Conservation (phyloP, 768 basidiomycete genomes). For the Suillus occidentalis region DNA sequence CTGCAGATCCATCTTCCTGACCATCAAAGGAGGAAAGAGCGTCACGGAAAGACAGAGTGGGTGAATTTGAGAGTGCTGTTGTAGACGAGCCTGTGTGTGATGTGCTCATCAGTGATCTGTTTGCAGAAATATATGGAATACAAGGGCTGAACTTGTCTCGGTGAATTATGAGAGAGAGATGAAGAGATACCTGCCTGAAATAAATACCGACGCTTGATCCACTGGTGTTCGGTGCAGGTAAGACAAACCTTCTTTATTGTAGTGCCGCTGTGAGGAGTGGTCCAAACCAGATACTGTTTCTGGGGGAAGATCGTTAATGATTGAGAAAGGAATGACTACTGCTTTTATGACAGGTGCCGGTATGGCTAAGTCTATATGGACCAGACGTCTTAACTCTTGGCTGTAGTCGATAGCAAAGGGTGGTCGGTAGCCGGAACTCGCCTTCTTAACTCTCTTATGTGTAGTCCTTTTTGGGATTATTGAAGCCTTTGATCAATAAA, state of each 20-base stretch:
- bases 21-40: slow-evolving; percentile 33
- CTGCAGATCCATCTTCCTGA: slow-evolving; percentile 28
- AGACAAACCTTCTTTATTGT: slow-evolving; percentile 15
- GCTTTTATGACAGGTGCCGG: slow-evolving; percentile 2
- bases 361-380: slow-evolving; percentile 5
- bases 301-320: background rate
- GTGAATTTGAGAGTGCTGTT: slow-evolving; percentile 21
- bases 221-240: slow-evolving; percentile 11
- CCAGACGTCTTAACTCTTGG: background rate
- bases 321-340: slow-evolving; percentile 12
- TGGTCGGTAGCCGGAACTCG: slow-evolving; percentile 8
- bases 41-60: slow-evolving; percentile 34
- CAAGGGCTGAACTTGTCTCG: background rate
- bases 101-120: slow-evolving; percentile 3
- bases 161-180: background rate
- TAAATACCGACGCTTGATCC: slow-evolving; percentile 11
- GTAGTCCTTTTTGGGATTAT: slow-evolving; percentile 10
- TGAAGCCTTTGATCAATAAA: slow-evolving; percentile 22
- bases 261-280: slow-evolving; percentile 13
- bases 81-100: slow-evolving; percentile 19
- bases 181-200: slow-evolving; percentile 14
- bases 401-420: slow-evolving; percentile 6
- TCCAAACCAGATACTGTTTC: slow-evolving; percentile 15
- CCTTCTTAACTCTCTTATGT: slow-evolving; percentile 7
- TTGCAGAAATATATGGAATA: background rate